Conservation (phyloP, 495 filamentous ascomycete species). For the Podospora tetraspora region DNA sequence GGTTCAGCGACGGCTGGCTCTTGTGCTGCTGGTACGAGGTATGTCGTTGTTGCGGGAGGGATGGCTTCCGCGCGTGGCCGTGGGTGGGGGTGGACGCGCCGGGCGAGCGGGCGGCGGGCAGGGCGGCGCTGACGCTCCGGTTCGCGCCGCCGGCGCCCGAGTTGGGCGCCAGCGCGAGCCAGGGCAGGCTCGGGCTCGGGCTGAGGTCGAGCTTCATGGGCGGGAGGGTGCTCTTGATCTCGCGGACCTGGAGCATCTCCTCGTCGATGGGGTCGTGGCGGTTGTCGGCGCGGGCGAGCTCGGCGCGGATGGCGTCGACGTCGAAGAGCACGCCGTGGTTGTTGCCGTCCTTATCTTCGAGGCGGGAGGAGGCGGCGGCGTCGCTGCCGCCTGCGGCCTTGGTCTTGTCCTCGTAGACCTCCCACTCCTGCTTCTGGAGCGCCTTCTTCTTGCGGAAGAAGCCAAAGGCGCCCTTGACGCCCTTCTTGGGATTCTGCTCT, state of each 20-base stretch:
- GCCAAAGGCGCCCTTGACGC: slow-evolving; percentile 51
- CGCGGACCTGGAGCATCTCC: slow-evolving; percentile 60
- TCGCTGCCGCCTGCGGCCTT: slow-evolving; percentile 24
- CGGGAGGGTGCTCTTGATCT: slow-evolving; percentile 82
- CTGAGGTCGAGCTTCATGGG: slow-evolving; percentile 72
- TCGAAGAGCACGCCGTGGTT: slow-evolving; percentile 77
- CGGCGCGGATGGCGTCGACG: slow-evolving; percentile 86
- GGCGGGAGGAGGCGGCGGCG: slow-evolving; percentile 16
- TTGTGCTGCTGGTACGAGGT: slow-evolving; percentile 14
- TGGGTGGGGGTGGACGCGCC: slow-evolving; percentile 3
- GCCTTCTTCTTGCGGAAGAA: slow-evolving; percentile 73
- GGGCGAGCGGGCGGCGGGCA: background rate
- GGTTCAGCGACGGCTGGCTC: slow-evolving; percentile 9
- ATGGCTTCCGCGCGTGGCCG: background rate
- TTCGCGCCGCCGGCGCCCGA: slow-evolving; percentile 37
- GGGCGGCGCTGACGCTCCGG: slow-evolving; percentile 39
- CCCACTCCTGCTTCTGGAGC: slow-evolving; percentile 82
- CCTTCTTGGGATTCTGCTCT: slow-evolving; percentile 50
- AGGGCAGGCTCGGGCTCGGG: slow-evolving; percentile 30
- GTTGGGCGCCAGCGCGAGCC: slow-evolving; percentile 23
- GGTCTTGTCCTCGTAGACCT: slow-evolving; percentile 69
- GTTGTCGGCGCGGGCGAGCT: slow-evolving; percentile 55
- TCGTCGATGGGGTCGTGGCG: slow-evolving; percentile 24
- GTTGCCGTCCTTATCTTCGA: slow-evolving; percentile 40
- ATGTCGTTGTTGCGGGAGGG: background rate